Base-by-base conservation (phyloP, 192 early-diverging fungal species). In the Coemansia sp. region DNA sequence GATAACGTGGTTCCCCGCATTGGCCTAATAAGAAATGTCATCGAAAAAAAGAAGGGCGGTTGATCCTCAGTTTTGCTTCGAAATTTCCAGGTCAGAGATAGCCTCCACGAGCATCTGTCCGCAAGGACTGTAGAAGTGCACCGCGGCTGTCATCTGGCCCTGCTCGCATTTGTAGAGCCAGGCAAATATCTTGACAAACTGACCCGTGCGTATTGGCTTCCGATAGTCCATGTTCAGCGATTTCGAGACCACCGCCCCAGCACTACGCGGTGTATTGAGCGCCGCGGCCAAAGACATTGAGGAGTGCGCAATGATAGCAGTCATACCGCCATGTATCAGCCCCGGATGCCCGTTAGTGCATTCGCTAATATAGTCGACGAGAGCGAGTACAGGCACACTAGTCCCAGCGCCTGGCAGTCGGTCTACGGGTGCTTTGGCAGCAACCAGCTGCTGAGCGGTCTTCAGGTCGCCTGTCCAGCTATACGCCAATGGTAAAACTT, bases 201-300 rank as follows among this genome's bases (percentile, higher is more conserved):
- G 20, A 8, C 70, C 76, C 2, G 76, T 72, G 57, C 63, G 63
- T 33, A 83, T 75, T 29, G 80, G 80, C 29, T 42, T 72, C 27
- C 80, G 73, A 43, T 78, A 83, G 68, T 83, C 80, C 80, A 83
- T 83, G 59, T 78, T 83, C 27, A 83, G 65, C 63, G 80, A 65
- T n/a, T 22, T 33, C 38, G 70, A 51, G 5, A 61, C 62, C 11
- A 83, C 52, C 11, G 31, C 44, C 20, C 64, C 29, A 70, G 49
- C 31, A 31, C 54, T 55, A 27, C 27, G 3, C 12, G 72, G 66
- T 2, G 67, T 62, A 51, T 83, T 83, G 51, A 75, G 61, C 24
- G 73, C 80, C 22, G 76, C 80, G 8, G 67, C 69, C 41, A 83
- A 64, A 7, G 70, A 68, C 76, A 73, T 68, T 9, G 67, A 63